Percentiles rank a stretch among this genome's conserved stretches.
Evolutionary conservation across 305 asterid genomes (phyloP).

Genomic region (Fraxinus angustifolia): DNA sequence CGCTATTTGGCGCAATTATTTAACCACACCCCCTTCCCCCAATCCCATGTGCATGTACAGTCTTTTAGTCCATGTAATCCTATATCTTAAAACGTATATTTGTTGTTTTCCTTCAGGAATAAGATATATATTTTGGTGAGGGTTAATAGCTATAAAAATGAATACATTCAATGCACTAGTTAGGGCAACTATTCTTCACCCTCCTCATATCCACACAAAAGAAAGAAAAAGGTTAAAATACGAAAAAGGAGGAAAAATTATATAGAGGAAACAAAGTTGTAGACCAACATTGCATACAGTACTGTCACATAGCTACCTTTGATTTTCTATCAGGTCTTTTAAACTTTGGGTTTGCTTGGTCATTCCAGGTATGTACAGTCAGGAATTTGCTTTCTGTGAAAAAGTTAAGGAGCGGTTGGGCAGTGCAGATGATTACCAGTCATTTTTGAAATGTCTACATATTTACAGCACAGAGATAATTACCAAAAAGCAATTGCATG

Average conservation of each 20-base stretch:
- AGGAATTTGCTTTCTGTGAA: constrained; percentile 86
- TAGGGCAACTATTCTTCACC: not conserved
- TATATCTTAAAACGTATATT: not conserved
- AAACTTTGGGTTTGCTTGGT: constrained; percentile 26
- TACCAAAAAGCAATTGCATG: constrained; percentile 76
- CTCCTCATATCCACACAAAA: not conserved
- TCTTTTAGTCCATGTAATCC: not conserved
- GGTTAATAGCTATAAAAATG: not conserved
- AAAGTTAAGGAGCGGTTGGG: constrained; percentile 86
- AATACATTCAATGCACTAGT: not conserved
- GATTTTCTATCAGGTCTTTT: constrained; percentile 12
- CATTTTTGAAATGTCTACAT: constrained; percentile 93
- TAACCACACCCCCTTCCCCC: not conserved
- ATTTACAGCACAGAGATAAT: constrained; percentile 94
- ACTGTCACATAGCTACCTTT: not conserved
- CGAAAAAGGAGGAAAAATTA: constrained; percentile 1
- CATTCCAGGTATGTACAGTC: constrained; percentile 65
- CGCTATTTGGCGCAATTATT: not conserved
- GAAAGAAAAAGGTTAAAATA: not conserved
- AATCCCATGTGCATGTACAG: not conserved
- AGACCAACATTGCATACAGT: not conserved
- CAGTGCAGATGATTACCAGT: constrained; percentile 89
- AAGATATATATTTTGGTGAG: constrained; percentile 3
- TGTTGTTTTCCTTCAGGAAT: not conserved
- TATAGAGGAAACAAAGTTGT: not conserved